Evolutionary conservation across 2,329 filamentous ascomycete species (phyloP), one percentile per base, ranked within the genome.

Genomic region (Colletotrichum cuscutae): DNA sequence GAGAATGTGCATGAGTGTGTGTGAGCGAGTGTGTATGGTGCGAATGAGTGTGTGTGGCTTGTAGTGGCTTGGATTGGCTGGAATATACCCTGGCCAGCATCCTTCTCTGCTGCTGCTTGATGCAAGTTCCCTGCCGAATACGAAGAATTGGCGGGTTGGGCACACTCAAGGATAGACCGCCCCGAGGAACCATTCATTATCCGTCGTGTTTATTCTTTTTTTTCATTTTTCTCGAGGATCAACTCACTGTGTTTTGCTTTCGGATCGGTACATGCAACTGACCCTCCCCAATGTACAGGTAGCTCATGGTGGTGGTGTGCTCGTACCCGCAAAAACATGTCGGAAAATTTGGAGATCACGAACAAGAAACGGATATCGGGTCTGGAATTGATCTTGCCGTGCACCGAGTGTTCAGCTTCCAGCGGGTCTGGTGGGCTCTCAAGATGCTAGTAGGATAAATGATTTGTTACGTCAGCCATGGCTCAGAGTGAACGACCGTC

Each of bases 131-230:
- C 54, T 32, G 57, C 26, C 54, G 62, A 73, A 73, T 73, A 73
- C 71, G 68, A 73, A 73, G 52, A 72, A 73, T 72, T 73, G 71
- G 68, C 71, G 35, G 57, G 37, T 61, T 65, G 54, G 53, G 19
- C 32, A 32, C 12, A 15, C 54, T 42, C 37, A 19, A 1, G 13
- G 13, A 19, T 42, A 42, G 37, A 42, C 37, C 37, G 37, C 37
- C 37, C 8, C 19, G 5, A 42, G 37, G 19, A 42, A 8, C 6
- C 6, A 42, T 42, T 8, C 3, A 42, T 35, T 35, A 35, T 35
- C 32, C 4, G 32, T 12, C 9, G 11, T 35, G 11, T 42, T 42
- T 8, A 42, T 42, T 42, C 4, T 35, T 26, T 26, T 26, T 26
- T 12, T 12, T 30, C 4, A 5, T 35, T 35, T 5, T 5, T 12